Evolutionary conservation across 1,284 basidiomycete genomes (phyloP).

Genomic region (Naganishia cerealis): DNA sequence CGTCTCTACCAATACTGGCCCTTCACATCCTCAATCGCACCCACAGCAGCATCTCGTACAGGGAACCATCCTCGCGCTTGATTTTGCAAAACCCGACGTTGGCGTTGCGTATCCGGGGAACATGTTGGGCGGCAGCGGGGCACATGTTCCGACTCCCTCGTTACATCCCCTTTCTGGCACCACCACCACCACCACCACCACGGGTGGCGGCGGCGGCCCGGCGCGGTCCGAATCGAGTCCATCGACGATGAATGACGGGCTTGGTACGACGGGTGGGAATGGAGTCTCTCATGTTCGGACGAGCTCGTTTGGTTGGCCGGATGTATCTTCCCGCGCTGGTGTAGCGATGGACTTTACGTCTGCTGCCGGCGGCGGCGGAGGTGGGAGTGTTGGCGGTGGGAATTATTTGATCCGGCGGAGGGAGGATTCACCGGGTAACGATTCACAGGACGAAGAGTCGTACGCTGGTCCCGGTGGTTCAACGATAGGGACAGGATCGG

Average conservation of each 20-base stretch:
- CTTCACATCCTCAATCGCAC: background rate
- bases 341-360: background rate
- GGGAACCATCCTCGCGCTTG: constrained; percentile 10
- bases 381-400: background rate
- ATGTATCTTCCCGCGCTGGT: constrained; percentile 3
- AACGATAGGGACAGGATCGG: background rate
- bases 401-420: constrained; percentile 12
- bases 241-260: constrained; percentile 23
- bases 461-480: constrained; percentile 1
- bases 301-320: constrained; percentile 24
- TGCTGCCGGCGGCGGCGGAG: background rate
- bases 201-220: background rate
- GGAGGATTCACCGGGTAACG: constrained; percentile 8
- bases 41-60: constrained; percentile 4
- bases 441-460: constrained; percentile 26
- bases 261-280: background rate
- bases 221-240: constrained; percentile 19
- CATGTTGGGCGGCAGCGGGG: constrained; percentile 6
- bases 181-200: no score
- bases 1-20: constrained; percentile 6
- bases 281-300: constrained; percentile 24
- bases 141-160: constrained; percentile 1
- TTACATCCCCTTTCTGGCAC: constrained; percentile 6
- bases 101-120: background rate
- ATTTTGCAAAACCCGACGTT: constrained; percentile 18